A percentile compares a stretch with the other conserved stretches of the same genome.
These are phyloP conservation scores for Kentomonas sorsogonicus DNA, from an alignment of 208 protist species.

Conservation along the genomic window DNA sequence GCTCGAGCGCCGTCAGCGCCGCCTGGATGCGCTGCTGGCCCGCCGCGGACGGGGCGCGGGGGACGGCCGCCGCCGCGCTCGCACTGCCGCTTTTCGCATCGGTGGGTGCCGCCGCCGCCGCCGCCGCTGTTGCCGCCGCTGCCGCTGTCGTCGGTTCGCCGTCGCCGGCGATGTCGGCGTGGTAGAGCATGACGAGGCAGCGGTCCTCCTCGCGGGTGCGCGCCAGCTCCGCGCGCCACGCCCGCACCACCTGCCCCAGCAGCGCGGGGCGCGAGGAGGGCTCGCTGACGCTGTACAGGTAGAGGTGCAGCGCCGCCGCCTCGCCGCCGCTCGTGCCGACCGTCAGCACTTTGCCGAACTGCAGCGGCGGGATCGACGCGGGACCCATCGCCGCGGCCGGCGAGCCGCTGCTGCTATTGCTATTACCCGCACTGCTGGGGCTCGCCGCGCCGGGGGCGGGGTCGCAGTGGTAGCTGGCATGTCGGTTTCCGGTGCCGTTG, in stretches of 20 bases:
- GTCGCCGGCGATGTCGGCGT: not conserved
- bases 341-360: not conserved
- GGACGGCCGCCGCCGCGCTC: not conserved
- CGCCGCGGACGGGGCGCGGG: constrained; percentile 5
- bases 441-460: too few relatives aligned
- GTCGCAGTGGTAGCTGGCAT: too few relatives aligned
- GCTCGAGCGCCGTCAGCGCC: constrained; percentile 30
- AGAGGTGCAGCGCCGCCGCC: constrained; percentile 45
- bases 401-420: not conserved
- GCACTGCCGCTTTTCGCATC: too few relatives aligned
- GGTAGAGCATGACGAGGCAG: constrained; percentile 45
- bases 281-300: constrained; percentile 57
- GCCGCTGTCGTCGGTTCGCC: not conserved
- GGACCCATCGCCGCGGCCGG: not conserved
- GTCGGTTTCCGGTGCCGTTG: too few relatives aligned
- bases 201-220: constrained; percentile 36
- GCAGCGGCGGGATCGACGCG: not conserved
- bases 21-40: constrained; percentile 35
- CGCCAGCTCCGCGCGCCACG: constrained; percentile 52
- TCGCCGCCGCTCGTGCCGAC: not conserved
- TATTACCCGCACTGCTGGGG: not conserved
- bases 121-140: constrained; percentile 8
- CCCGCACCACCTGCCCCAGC: constrained; percentile 40
- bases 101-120: not conserved
- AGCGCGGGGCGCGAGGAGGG: constrained; percentile 35